Percentiles rank a stretch among this genome's conserved stretches.
Conservation (phyloP, 2,329 filamentous ascomycete species). For the Aspergillus fumigatiaffinis region DNA sequence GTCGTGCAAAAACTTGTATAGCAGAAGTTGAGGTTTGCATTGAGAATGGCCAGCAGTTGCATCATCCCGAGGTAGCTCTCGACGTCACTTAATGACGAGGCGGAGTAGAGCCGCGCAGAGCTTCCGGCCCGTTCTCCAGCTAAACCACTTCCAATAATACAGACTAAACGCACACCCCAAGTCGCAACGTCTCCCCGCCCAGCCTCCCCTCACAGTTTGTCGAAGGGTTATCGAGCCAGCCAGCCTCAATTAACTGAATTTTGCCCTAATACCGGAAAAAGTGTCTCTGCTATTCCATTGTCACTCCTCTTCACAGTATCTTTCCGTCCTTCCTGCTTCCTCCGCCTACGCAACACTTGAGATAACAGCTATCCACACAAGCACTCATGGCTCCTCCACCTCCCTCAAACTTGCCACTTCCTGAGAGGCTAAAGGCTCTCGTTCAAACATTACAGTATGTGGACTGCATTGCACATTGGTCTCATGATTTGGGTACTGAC, state of each 20-base stretch:
- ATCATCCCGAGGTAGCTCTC: neutral
- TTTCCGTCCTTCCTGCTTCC: slow-evolving; percentile 1
- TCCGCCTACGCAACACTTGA: neutral
- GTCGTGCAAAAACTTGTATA: neutral
- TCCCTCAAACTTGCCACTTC: slow-evolving; percentile 63
- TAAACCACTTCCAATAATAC: neutral
- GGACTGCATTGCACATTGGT: slow-evolving; percentile 40
- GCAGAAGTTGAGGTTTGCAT: neutral
- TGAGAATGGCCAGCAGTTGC: neutral
- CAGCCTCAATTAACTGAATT: slow-evolving; percentile 10
- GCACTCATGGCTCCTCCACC: slow-evolving; percentile 68
- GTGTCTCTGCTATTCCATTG: neutral
- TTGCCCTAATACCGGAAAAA: neutral
- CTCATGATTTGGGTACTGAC: slow-evolving; percentile 17
- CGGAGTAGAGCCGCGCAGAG: neutral
- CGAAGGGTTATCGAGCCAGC: slow-evolving; percentile 1
- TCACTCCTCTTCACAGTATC: neutral
- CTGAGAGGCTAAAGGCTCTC: slow-evolving; percentile 70
- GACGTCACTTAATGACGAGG: slow-evolving; percentile 2
- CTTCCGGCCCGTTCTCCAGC: slow-evolving; percentile 2
- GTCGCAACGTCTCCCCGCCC: slow-evolving; percentile 13
- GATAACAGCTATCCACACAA: neutral
- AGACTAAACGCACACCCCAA: neutral
- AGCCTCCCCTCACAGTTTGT: slow-evolving; percentile 13
- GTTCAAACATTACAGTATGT: slow-evolving; percentile 88